phyloP scores from a whole-genome alignment of 148 eudicot species.

The Nepenthes gracilis region DNA sequence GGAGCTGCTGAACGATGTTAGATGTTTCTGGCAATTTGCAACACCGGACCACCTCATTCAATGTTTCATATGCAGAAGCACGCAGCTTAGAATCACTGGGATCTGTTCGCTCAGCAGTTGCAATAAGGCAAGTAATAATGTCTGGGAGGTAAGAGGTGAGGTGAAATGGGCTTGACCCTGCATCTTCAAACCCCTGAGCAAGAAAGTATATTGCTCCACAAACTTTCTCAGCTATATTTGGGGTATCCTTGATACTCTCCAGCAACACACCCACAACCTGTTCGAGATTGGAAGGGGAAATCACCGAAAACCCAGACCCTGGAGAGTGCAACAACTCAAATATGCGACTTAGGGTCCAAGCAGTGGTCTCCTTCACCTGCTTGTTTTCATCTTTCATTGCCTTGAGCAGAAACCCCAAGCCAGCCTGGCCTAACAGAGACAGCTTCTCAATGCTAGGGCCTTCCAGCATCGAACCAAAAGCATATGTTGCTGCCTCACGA shows the following conservation, averaged over 20 bases:
- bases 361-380: not conserved
- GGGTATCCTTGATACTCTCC: constrained; percentile 9
- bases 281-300: not conserved
- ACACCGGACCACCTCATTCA: constrained; percentile 57
- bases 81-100: constrained; percentile 41
- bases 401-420: not conserved
- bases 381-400: not conserved
- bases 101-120: constrained; percentile 44
- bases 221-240: constrained; percentile 41
- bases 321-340: constrained; percentile 1
- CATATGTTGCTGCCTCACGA: not conserved
- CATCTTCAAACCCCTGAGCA: constrained; percentile 60
- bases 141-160: constrained; percentile 48
- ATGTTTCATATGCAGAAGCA: constrained; percentile 56
- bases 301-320: not conserved
- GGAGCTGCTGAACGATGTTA: constrained; percentile 31
- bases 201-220: constrained; percentile 62
- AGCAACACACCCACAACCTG: not conserved
- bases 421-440: not conserved
- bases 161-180: constrained; percentile 24
- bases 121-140: constrained; percentile 38
- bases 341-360: not conserved
- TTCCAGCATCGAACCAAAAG: not conserved
- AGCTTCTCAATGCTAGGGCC: constrained; percentile 1
- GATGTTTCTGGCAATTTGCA: constrained; percentile 38